Evolutionary conservation across 192 early-diverging fungal genomes (phyloP).

Genomic region (Glomus cerebriforme): DNA sequence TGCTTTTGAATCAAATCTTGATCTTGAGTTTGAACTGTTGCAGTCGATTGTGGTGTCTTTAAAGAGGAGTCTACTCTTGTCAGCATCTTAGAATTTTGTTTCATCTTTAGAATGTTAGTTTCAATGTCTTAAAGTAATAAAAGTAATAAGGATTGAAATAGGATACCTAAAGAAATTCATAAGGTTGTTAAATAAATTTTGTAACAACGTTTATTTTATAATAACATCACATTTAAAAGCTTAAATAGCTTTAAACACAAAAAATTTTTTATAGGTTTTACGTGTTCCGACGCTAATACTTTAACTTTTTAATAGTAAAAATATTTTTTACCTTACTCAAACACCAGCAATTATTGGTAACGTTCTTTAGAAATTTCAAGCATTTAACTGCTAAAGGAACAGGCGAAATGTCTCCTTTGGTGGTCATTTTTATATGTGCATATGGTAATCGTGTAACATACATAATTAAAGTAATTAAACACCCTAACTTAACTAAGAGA

Average conservation of each 20-base stretch:
- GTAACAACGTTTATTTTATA: not conserved
- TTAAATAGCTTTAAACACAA: too few species aligned
- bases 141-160: not conserved
- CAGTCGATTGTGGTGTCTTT: not conserved
- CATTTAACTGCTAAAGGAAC: not conserved
- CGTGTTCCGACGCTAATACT: not conserved
- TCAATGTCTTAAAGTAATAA: not conserved
- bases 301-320: not conserved
- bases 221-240: not conserved
- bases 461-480: too few species aligned
- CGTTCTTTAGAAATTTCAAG: not conserved
- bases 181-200: not conserved
- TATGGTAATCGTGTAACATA: too few species aligned
- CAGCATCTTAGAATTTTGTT: not conserved
- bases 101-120: not conserved
- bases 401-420: not conserved
- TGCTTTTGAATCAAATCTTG: not conserved
- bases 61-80: not conserved
- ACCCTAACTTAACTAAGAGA: too few species aligned
- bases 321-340: not conserved
- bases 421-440: not conserved
- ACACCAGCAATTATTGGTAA: not conserved
- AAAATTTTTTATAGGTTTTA: not conserved
- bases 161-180: not conserved
- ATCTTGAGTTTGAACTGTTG: not conserved